Evolutionary conservation across 176 grass and related monocot genomes (phyloP), one percentile per base, ranked within the genome.

Genomic region (Carex myosuroides): DNA sequence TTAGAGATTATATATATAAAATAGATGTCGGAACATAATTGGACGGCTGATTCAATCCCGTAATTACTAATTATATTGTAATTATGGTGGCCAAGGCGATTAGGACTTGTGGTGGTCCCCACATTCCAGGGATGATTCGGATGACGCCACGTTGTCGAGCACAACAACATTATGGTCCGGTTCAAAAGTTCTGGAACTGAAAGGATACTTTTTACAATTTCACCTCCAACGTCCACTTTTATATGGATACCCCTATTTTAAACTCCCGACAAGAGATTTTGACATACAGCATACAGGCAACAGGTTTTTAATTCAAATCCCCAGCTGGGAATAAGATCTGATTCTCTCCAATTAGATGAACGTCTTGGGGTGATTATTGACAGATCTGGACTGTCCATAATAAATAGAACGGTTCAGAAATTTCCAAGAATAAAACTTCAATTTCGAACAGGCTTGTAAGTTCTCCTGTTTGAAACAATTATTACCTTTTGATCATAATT

Each of bases 271-370:
- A 70, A 70, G 16, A 42, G 0, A 42, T 70, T 70, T 70, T 70
- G 64, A 68, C 64, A 68, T 68, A 68, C 30, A 68, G 46, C 46
- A 11, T 50, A 60, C 18, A 20, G 64, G 24, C 67, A 44, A 8
- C 67, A 70, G 67, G 35, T 70, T 70, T 41, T 70, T 70, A 70
- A 41, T 42, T 70, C 67, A 14, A 70, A 70, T 42, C 67, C 67
- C 67, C 64, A 37, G 29, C 65, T 69, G 29, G 29, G 29, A 37
- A 37, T 13, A 17, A 0, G 1, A 33, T n/a, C 18, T 3, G 68
- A 10, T n/a, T n/a, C 17, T 71, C 68, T 71, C 7, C 68, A 21
- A 21, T 16, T 1, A 8, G 7, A 22, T 3, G 9, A 16, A 32
- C 64, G 20, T 42, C 30, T 16, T 18, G 6, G 3, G 21, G 3